Evolutionary conservation across 768 basidiomycete genomes (phyloP), one percentile per base, ranked within the genome.

Genomic region (Wakefieldia striispora): DNA sequence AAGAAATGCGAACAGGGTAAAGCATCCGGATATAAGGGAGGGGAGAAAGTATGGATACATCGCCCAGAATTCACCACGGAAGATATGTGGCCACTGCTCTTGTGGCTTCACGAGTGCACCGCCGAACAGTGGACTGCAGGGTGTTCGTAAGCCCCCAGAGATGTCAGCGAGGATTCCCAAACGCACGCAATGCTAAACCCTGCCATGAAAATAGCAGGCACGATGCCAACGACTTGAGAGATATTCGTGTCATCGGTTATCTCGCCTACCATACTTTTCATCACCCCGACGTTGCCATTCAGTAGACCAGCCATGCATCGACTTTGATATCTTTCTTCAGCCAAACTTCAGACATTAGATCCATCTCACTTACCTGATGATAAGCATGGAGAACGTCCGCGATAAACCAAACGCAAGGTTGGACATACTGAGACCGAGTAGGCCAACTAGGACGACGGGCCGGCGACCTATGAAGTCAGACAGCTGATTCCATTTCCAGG

Each of bases 241-340:
- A 66, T 64, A 39, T 63, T 70, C 36, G 55, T 64, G 17, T 49
- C 49, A 33, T 71, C 26, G 75, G 81, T 83, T 29, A 86, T 65
- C 50, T 86, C 84, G 0, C 76, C 84, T 66, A 88, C 75, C 49
- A 81, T 78, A 49, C 80, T 83, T 60, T 87, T 89, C 75, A 87
- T 82, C 29, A 87, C 84, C 6, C 80, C 70, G 4, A 66, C 6
- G 23, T 75, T 74, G 5, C 73, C 74, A 43, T 74, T 73, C 14
- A 75, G 53, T 11, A 62, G 12, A 4, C 71, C 72, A 19, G 68
- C 58, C 5, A 72, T 56, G 23, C 71, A 71, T 26, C 70, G 69
- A 47, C 71, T 71, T 20, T 29, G 5, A 20, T 2, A 42, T 29
- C 10, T 29, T 34, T 17, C 3, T 46, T 63, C 27, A 56, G 44